Conservation (phyloP, 805 yeast genomes). For the Candida dajiaensis region DNA sequence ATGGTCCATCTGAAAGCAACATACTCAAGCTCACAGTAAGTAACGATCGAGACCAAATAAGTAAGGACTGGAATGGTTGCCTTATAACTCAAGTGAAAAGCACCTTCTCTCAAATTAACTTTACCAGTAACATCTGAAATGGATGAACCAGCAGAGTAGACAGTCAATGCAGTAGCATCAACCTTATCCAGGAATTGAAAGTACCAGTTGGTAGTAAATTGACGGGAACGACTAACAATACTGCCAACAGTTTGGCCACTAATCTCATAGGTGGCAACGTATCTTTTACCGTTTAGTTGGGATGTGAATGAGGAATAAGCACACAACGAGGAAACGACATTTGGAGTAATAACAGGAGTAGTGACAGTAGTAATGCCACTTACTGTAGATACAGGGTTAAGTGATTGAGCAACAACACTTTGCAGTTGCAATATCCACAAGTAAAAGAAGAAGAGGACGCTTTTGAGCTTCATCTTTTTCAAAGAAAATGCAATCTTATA, state of each 20-base stretch:
- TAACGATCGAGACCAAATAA: not conserved
- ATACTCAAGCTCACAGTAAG: constrained; percentile 10
- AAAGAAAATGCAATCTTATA: no score
- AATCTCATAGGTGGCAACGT: constrained; percentile 4
- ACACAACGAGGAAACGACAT: constrained; percentile 3
- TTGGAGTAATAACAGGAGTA: not conserved
- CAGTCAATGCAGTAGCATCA: constrained; percentile 8
- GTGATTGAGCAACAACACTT: not conserved
- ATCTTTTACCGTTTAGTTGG: constrained; percentile 5
- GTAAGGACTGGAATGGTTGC: constrained; percentile 3
- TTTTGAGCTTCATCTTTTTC: not conserved
- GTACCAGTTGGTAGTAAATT: constrained; percentile 7
- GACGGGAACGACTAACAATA: not conserved
- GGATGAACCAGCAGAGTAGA: constrained; percentile 2
- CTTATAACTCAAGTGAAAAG: constrained; percentile 7
- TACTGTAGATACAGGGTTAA: not conserved
- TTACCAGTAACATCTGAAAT: constrained; percentile 6
- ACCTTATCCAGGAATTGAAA: constrained; percentile 1
- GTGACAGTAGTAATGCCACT: not conserved
- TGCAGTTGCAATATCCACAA: not conserved
- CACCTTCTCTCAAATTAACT: constrained; percentile 14
- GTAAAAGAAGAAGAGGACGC: not conserved
- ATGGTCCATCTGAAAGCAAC: constrained; percentile 8
- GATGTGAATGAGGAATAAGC: constrained; percentile 1
- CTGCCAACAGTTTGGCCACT: constrained; percentile 2